These are phyloP conservation scores for Gomphus bonarii DNA, from an alignment of 1,284 basidiomycete genomes.

Conservation along the genomic window DNA sequence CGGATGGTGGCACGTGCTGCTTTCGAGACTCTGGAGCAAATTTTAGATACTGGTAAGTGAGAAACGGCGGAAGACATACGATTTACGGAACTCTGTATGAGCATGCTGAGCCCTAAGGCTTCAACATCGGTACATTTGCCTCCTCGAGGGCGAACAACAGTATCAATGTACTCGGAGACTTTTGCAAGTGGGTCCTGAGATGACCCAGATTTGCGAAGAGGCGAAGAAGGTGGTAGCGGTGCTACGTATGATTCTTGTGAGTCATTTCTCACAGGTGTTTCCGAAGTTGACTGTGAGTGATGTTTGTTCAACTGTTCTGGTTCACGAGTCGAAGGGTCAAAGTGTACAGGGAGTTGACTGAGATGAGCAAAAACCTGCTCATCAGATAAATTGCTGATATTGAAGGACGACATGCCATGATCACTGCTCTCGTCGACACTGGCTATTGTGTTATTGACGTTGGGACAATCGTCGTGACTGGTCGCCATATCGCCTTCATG, in stretches of 20 bases:
- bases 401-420: background rate
- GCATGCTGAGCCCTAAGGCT: constrained; percentile 7
- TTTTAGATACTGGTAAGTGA: background rate
- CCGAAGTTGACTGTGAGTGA: background rate
- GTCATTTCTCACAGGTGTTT: background rate
- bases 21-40: background rate
- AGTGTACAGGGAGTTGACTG: constrained; percentile 1
- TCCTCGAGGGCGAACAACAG: constrained; percentile 10
- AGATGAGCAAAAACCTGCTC: constrained; percentile 6
- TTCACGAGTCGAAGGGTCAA: background rate
- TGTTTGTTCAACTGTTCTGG: background rate
- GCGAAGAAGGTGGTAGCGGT: constrained; percentile 5
- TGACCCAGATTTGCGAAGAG: background rate
- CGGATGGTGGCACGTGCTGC: background rate
- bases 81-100: constrained; percentile 9
- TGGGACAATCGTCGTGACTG: background rate
- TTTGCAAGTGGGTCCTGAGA: constrained; percentile 1
- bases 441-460: background rate
- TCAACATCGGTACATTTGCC: constrained; percentile 7
- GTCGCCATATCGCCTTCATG: background rate
- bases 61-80: background rate
- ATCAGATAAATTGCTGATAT: background rate
- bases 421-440: background rate
- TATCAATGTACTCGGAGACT: constrained; percentile 6
- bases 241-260: background rate